These are phyloP conservation scores for Lactifluus hygrophoroides DNA, from an alignment of 768 basidiomycete species.

Conservation along the genomic window DNA sequence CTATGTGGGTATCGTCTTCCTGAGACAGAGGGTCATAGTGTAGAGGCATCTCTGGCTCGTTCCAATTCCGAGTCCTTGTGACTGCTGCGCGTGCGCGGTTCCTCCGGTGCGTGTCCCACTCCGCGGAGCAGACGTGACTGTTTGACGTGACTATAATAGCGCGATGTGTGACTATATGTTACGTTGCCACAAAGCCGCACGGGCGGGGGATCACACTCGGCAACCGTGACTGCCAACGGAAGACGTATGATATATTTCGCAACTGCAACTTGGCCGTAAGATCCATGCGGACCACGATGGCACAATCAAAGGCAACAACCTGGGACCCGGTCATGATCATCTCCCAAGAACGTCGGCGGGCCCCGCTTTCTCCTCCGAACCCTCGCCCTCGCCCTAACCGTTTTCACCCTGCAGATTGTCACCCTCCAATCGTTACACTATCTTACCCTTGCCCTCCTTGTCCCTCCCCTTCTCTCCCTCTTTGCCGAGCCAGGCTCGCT, in stretches of 20 bases:
- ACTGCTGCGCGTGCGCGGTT: no score
- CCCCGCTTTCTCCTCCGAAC: background rate
- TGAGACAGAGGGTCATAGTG: constrained; percentile 20
- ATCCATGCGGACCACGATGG: constrained; percentile 23
- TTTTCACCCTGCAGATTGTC: constrained; percentile 56
- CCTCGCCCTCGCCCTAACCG: constrained; percentile 12
- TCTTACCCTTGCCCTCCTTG: constrained; percentile 71
- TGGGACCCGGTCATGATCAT: constrained; percentile 90
- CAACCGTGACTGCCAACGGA: no score
- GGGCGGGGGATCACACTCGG: no score
- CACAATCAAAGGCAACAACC: constrained; percentile 38
- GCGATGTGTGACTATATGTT: background rate
- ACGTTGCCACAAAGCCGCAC: background rate
- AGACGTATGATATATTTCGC: background rate
- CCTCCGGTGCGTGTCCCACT: no score
- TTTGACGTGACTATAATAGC: no score
- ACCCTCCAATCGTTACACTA: constrained; percentile 92
- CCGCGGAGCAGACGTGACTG: no score
- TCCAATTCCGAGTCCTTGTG: no score
- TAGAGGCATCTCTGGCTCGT: constrained; percentile 17
- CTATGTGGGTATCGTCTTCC: constrained; percentile 12
- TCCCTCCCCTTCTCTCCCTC: constrained; percentile 67
- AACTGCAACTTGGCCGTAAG: background rate
- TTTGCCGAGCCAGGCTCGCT: constrained; percentile 70
- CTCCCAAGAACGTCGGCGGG: constrained; percentile 54